Evolutionary conservation across 2,329 filamentous ascomycete species (phyloP), one percentile per base, ranked within the genome.

Genomic region (Diaporthe velutina): DNA sequence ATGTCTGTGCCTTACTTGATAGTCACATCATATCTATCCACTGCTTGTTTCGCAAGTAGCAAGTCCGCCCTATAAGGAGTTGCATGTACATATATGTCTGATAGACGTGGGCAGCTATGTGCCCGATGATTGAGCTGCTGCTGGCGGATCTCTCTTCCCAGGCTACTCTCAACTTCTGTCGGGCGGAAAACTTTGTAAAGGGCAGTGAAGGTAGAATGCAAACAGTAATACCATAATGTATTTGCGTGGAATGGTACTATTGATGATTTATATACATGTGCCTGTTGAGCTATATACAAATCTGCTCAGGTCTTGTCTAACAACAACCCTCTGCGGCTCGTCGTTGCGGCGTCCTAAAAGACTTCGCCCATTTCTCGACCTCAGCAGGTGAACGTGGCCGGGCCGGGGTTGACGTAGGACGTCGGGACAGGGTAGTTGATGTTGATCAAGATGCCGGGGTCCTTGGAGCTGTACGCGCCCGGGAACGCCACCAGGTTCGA

Each of bases 341-440:
- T 7, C 15, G 15, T 4, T 6, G 8, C 30, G 15, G 7, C 45
- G 22, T 8, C 64, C 12, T 38, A 7, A 25, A 40, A 38, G 48
- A 33, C 45, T 22, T 25, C 8, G 5, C 33, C n/a, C n/a, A 13
- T 22, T 15, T 22, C 17, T 17, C n/a, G 12, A 25, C 1, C 45
- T 67, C 15, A 68, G 48, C 64, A 68, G 33, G 64, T 68, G 33
- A 68, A 68, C 0, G 64, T 68, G 33, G 64, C 48, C n/a, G 64
- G 64, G 22, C 64, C 64, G 9, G 77, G 79, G 68, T 79, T 80
- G 8, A 33, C 72, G 71, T 80, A 80, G 2, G 76, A 75, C 3
- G 77, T 79, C 22, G 77, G 77, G 48, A 78, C 73, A 9, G 79
- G 79, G 54, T 78, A 79, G 76, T 79, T 77, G 74, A 80, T 80